Percentiles rank a stretch among this genome's conserved stretches.
Conservation (phyloP, 306 rosid genomes). For the Dalbergia cochinchinensis region DNA sequence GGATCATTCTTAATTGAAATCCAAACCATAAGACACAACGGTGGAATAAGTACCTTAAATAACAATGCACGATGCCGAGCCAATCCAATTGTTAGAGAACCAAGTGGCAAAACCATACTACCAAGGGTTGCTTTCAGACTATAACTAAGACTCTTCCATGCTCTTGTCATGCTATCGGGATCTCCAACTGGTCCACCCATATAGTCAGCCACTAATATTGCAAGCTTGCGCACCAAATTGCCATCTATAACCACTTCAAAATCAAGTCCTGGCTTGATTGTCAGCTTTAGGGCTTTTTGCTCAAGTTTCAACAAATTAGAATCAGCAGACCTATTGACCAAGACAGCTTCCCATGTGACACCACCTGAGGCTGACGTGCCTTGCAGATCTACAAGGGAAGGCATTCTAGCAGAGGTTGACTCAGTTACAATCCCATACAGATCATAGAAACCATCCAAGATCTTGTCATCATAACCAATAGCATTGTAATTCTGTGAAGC, state of each 20-base stretch:
- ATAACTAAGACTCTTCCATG: slow-evolving; percentile 81
- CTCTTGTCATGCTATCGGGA: slow-evolving; percentile 77
- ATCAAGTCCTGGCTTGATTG: slow-evolving; percentile 62
- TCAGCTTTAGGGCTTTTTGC: slow-evolving; percentile 75
- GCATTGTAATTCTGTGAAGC: slow-evolving; percentile 98
- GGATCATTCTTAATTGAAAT: slow-evolving; percentile 26
- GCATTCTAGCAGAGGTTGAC: slow-evolving; percentile 78
- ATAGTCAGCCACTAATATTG: slow-evolving; percentile 82
- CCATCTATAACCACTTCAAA: slow-evolving; percentile 59
- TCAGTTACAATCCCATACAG: slow-evolving; percentile 77
- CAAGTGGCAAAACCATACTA: slow-evolving; percentile 94
- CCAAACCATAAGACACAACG: slow-evolving; percentile 25
- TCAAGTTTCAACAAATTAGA: slow-evolving; percentile 86
- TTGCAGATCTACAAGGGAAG: slow-evolving; percentile 93
- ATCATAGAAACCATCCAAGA: slow-evolving; percentile 96
- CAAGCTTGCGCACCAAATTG: slow-evolving; percentile 77
- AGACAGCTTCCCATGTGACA: slow-evolving; percentile 92
- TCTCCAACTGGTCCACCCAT: slow-evolving; percentile 96
- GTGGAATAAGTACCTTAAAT: slow-evolving; percentile 74
- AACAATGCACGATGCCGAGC: slow-evolving; percentile 98
- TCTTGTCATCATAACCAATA: slow-evolving; percentile 95
- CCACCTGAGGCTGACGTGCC: slow-evolving; percentile 76
- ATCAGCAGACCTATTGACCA: slow-evolving; percentile 89
- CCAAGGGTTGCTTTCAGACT: slow-evolving; percentile 87
- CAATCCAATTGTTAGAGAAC: slow-evolving; percentile 90